A percentile compares a stretch with the other conserved stretches of the same genome.
phyloP scores from a whole-genome alignment of 768 basidiomycete species.

The Pleurotus platypus region DNA sequence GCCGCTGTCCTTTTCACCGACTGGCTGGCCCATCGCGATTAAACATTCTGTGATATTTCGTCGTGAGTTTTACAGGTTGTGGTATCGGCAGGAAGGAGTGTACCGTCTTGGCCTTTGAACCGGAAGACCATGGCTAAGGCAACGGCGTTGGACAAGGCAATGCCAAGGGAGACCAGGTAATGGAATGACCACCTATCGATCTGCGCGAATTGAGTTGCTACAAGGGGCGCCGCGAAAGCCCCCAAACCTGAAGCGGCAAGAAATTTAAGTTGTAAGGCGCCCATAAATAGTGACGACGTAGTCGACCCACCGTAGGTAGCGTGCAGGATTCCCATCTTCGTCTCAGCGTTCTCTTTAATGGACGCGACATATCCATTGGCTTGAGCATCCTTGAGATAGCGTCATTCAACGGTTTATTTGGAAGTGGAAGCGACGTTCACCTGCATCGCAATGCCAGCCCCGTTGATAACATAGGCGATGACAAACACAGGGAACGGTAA shows the following conservation, averaged over 20 bases:
- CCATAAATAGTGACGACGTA: neutral
- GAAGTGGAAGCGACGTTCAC: slow-evolving; percentile 11
- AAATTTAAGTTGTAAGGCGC: too few species aligned
- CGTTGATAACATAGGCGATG: slow-evolving; percentile 26
- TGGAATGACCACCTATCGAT: slow-evolving; percentile 51
- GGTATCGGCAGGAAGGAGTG: neutral
- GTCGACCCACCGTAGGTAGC: slow-evolving; percentile 35
- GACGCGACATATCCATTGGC: slow-evolving; percentile 45
- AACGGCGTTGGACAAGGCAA: slow-evolving; percentile 19
- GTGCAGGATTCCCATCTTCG: slow-evolving; percentile 47
- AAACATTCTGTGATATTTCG: slow-evolving; percentile 32
- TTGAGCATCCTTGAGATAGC: slow-evolving; percentile 29
- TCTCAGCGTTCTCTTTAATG: slow-evolving; percentile 32
- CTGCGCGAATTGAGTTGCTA: slow-evolving; percentile 58
- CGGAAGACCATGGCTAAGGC: slow-evolving; percentile 2
- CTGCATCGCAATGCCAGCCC: slow-evolving; percentile 29
- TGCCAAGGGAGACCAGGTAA: slow-evolving; percentile 48
- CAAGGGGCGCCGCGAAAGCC: slow-evolving; percentile 51
- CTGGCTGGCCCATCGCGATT: slow-evolving; percentile 34
- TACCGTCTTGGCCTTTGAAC: slow-evolving; percentile 1
- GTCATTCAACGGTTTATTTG: slow-evolving; percentile 17
- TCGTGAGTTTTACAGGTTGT: neutral
- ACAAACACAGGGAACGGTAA: slow-evolving; percentile 54
- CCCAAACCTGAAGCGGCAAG: slow-evolving; percentile 32
- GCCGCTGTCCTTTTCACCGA: slow-evolving; percentile 20